Conservation (phyloP, 768 basidiomycete species). For the Tulasnella sp. region DNA sequence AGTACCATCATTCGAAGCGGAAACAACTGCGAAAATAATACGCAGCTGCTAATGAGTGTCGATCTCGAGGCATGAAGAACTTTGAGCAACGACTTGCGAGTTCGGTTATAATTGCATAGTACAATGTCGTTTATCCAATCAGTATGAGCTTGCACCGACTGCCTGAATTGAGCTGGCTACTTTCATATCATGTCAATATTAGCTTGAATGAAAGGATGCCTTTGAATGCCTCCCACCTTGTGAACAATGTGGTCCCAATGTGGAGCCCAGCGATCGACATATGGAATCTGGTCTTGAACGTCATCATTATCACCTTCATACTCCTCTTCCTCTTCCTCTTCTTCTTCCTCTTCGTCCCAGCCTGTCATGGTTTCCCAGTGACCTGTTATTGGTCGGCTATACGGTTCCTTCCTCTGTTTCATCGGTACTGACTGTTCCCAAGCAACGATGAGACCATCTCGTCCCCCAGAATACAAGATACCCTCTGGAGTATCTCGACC, state of each 20-base stretch:
- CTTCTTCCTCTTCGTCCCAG: constrained; percentile 59
- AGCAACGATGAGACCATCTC: constrained; percentile 76
- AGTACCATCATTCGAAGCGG: constrained; percentile 91
- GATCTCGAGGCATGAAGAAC: neutral
- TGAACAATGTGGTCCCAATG: constrained; percentile 29
- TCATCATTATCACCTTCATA: constrained; percentile 21
- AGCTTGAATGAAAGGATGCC: neutral
- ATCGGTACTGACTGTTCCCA: constrained; percentile 72
- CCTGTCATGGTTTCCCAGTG: constrained; percentile 77
- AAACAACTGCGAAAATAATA: constrained; percentile 43
- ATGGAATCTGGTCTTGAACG: constrained; percentile 32
- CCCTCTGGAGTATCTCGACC: constrained; percentile 60
- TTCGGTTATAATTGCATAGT: constrained; percentile 85
- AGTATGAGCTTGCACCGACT: constrained; percentile 76
- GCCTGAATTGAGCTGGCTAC: constrained; percentile 52
- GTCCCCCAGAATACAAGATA: constrained; percentile 78
- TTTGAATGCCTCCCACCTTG: neutral
- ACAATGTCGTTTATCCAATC: constrained; percentile 97
- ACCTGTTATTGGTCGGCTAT: constrained; percentile 19
- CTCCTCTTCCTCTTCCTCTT: constrained; percentile 46
- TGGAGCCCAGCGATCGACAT: constrained; percentile 70
- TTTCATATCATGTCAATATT: neutral
- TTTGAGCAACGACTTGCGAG: constrained; percentile 34
- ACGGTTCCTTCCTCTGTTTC: constrained; percentile 32
- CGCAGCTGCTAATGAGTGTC: neutral